Evolutionary conservation across 257 asterid genomes (phyloP).

Genomic region (Primulina huaijiensis): DNA sequence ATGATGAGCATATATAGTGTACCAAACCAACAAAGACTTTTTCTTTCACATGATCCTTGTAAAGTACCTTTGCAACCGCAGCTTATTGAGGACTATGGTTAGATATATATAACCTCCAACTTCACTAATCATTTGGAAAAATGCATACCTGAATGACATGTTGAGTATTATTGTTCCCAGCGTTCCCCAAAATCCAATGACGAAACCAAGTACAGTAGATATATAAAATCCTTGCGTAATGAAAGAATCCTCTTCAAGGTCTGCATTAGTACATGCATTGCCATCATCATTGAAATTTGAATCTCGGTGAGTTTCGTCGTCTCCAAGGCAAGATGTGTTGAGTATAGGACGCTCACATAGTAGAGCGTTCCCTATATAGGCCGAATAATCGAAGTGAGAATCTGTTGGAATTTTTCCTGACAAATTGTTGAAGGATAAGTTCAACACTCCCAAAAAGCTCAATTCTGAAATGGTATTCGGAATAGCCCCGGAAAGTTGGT

Average conservation of each 20-base stretch:
- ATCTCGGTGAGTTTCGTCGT: conserved; percentile 6
- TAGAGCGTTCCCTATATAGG: conserved; percentile 9
- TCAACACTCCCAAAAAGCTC: background rate
- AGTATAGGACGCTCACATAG: conserved; percentile 23
- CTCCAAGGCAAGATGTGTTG: conserved; percentile 7
- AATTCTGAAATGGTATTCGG: background rate
- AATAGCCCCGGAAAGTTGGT: conserved; percentile 14
- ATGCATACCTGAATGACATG: no score
- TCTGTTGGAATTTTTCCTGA: conserved; percentile 24
- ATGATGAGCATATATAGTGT: no score
- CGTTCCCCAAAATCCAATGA: no score
- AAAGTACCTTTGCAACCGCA: no score
- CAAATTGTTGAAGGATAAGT: conserved; percentile 25
- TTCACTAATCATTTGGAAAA: no score
- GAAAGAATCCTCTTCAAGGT: conserved; percentile 2
- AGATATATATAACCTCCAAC: no score
- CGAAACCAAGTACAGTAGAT: no score
- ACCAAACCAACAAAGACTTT: no score
- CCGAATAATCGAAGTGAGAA: conserved; percentile 15
- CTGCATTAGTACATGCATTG: background rate
- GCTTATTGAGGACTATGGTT: no score
- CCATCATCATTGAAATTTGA: background rate
- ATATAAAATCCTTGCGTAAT: no score
- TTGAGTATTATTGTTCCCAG: no score
- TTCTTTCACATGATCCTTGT: no score